A percentile compares a stretch with the other conserved stretches of the same genome.
Evolutionary conservation across 2,329 filamentous ascomycete genomes (phyloP).

Genomic region (Xylaria sp.): DNA sequence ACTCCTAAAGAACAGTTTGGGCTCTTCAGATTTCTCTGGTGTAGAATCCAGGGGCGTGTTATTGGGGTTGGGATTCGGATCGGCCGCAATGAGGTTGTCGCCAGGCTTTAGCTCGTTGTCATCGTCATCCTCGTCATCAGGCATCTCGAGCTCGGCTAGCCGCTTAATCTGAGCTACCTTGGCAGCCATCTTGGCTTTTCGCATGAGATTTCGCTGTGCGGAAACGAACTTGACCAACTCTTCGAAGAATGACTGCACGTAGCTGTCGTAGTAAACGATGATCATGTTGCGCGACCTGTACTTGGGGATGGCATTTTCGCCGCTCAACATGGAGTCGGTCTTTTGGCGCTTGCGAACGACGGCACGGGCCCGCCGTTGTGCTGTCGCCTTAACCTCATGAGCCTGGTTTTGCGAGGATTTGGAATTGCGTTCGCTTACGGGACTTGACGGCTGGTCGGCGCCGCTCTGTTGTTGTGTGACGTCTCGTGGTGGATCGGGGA

Average conservation of each 20-base stretch:
- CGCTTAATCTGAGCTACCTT: conserved; percentile 69
- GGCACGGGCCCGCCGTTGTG: conserved; percentile 50
- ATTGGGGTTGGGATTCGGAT: conserved; percentile 21
- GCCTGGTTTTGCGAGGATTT: conserved; percentile 44
- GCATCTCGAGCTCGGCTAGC: conserved; percentile 61
- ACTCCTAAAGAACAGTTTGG: conserved; percentile 43
- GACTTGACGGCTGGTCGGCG: conserved; percentile 33
- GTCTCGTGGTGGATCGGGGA: conserved; percentile 16
- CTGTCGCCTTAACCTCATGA: conserved; percentile 49
- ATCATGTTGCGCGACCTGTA: conserved; percentile 76
- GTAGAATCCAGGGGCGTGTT: conserved; percentile 10
- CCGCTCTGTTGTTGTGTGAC: conserved; percentile 20
- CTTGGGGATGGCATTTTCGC: conserved; percentile 51
- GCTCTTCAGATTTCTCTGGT: conserved; percentile 25
- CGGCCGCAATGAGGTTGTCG: conserved; percentile 29
- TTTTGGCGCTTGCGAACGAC: conserved; percentile 54
- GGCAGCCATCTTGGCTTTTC: conserved; percentile 84
- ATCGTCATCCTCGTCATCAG: conserved; percentile 50
- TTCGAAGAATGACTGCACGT: conserved; percentile 82
- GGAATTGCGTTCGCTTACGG: conserved; percentile 41
- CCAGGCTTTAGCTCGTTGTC: conserved; percentile 37
- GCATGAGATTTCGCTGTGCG: conserved; percentile 77
- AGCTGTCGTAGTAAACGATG: conserved; percentile 90
- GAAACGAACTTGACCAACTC: conserved; percentile 81
- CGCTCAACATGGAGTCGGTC: conserved; percentile 55